Base-by-base conservation (phyloP, 768 basidiomycete species). In the Thelephora aurantiotincta region DNA sequence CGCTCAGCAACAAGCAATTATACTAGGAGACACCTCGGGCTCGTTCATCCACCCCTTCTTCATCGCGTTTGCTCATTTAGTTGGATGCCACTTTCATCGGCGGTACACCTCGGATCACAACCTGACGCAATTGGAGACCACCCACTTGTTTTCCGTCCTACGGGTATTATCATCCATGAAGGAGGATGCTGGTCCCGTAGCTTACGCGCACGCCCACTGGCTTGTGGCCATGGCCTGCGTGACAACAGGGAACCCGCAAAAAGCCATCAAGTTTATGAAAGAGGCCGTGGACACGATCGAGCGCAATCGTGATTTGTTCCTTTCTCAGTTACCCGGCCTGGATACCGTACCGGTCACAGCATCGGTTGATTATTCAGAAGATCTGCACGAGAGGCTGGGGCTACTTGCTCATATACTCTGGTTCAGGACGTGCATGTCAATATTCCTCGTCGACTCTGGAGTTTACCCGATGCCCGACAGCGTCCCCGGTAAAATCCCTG, bases 71-170 rank as follows among this genome's bases (percentile, higher is more conserved):
- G 54, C 59, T 6, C 57, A 57, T 30, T 48, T 57, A 13, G 48
- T 56, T 22, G 59, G 59, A 2, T 55, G 54, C 44, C 46, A 52
- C 7, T 38, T 58, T 11, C 58, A 57, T 55, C 54, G 52, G 41
- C 35, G 52, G 18, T 52, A 18, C 22, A 16, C 9, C 16, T 16
- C 18, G 5, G 18, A 22, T 41, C 7, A 18, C 22, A 41, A 22
- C 14, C 38, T 41, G 7, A 18, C 14, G 38, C 22, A 41, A 11
- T 18, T 41, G 16, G 18, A 41, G 22, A 22, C 38, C 14, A 41
- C 22, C 2, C 14, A 41, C 14, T 41, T 41, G 22, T 9, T 16
- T 16, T 41, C 22, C 18, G 4, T 22, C 14, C 22, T 41, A 22
- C 18, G 22, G 22, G 14, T 14, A 14, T 22, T 41, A 41, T 16